A percentile compares a stretch with the other conserved stretches of the same genome.
Evolutionary conservation across 2,329 filamentous ascomycete species (phyloP).

Genomic region (Penicillium sp.): DNA sequence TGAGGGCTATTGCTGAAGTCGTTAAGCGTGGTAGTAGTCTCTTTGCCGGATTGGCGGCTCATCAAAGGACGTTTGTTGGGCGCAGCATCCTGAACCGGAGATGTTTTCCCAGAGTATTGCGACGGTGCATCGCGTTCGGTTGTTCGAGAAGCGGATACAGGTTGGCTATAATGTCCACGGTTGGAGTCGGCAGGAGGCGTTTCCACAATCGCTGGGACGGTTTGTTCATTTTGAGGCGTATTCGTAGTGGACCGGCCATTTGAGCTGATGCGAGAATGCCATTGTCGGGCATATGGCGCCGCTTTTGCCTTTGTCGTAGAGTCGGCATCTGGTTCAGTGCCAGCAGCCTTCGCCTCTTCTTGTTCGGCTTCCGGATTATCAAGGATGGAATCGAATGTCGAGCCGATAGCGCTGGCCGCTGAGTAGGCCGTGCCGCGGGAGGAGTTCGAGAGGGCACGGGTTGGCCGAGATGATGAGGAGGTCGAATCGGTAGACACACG

Average conservation of each 20-base stretch:
- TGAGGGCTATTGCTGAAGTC: conserved; percentile 70
- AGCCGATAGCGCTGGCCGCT: conserved; percentile 25
- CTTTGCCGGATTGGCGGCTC: conserved; percentile 39
- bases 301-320: conserved; percentile 34
- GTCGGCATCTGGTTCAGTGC: conserved; percentile 31
- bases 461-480: conserved; percentile 37
- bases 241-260: conserved; percentile 61
- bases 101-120: conserved; percentile 15
- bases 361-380: conserved; percentile 31
- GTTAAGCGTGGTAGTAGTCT: conserved; percentile 59
- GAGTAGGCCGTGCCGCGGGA: conserved; percentile 26
- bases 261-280: conserved; percentile 61
- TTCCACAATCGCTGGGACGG: conserved; percentile 64
- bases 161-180: conserved; percentile 27
- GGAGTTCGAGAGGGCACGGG: conserved; percentile 50
- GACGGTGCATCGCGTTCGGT: conserved; percentile 53
- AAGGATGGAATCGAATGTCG: conserved; percentile 34
- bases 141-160: conserved; percentile 41
- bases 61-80: conserved; percentile 40
- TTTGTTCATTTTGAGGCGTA: conserved; percentile 52
- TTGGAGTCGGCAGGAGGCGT: conserved; percentile 60
- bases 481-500: conserved; percentile 44
- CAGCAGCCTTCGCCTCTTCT: conserved; percentile 14
- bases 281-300: conserved; percentile 50
- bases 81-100: conserved; percentile 51